Base-by-base conservation (phyloP, 1,139 yeast species). In the Suhomyces choctaworum region DNA sequence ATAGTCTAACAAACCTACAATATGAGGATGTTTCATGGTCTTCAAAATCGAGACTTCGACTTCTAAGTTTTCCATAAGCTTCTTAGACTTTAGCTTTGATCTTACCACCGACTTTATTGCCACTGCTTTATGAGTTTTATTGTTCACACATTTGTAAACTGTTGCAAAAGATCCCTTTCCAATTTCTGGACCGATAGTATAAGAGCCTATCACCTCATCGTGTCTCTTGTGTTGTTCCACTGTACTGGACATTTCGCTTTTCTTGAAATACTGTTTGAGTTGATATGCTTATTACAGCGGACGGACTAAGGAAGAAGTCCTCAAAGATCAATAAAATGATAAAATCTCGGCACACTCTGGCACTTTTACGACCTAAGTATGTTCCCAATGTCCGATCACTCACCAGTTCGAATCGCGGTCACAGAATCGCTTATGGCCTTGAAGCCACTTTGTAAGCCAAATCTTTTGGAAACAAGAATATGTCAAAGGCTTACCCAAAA, bases 111-210 rank as follows among this genome's bases (percentile, higher is more conserved):
- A 81, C 61, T 92, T 92, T 55, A 92, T 77, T 16, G 97, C 97
- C 30, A 87, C 92, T 0, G 88, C 73, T 31, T 67, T 65, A 45
- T 72, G 73, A 7, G 79, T 72, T 36, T 61, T 63, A 37, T 58
- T 61, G 40, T 66, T 60, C 30, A 64, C 60, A 45, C 74, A 64
- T 51, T 70, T 70, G 66, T 85, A 92, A 17, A 92, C 98, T 44
- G 82, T 83, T 39, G 98, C 98, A 65, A 89, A 92, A 13, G 96
- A 88, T 21, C 98, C 98, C 50, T 84, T 78, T 11, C 98, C 98
- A 28, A 92, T 88, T 60, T 88, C 89, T 15, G 80, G 74, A 13
- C 86, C 87, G 17, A 80, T 66, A 25, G 66, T 62, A 54, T 76
- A 78, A 40, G 62, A 60, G 8, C 77, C 77, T 5, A 75, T 61